These are phyloP conservation scores for Calonectria naviculata DNA, from an alignment of 2,329 filamentous ascomycete genomes.

Conservation along the genomic window DNA sequence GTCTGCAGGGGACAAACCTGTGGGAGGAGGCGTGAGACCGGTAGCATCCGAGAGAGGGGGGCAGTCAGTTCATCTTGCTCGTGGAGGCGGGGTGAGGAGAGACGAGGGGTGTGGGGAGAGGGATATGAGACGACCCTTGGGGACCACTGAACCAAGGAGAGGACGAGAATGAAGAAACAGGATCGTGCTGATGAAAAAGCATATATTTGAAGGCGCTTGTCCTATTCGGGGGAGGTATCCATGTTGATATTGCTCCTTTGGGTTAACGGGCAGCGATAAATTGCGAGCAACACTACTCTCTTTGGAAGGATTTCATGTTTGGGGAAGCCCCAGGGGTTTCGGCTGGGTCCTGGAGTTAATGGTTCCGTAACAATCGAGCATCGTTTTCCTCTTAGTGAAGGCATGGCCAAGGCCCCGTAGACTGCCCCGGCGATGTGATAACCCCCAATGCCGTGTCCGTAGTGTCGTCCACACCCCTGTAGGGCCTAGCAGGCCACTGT, in stretches of 20 bases:
- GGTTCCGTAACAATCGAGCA: slow-evolving; percentile 39
- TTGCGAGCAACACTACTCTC: slow-evolving; percentile 31
- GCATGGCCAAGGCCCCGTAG: slow-evolving; percentile 18
- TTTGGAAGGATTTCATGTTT: slow-evolving; percentile 33
- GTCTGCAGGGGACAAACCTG: slow-evolving; percentile 35
- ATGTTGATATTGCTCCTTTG: slow-evolving; percentile 43
- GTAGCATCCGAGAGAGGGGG: slow-evolving; percentile 38
- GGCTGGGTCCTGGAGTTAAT: slow-evolving; percentile 36
- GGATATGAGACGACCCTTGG: slow-evolving; percentile 29
- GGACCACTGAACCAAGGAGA: slow-evolving; percentile 31
- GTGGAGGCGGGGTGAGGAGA: slow-evolving; percentile 17
- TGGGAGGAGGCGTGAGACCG: slow-evolving; percentile 35
- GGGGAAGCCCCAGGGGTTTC: slow-evolving; percentile 31
- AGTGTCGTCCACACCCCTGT: slow-evolving; percentile 33
- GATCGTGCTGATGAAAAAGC: slow-evolving; percentile 29
- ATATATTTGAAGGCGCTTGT: slow-evolving; percentile 44
- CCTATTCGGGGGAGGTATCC: slow-evolving; percentile 45
- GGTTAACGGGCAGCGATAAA: slow-evolving; percentile 36
- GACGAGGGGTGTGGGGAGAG: slow-evolving; percentile 37
- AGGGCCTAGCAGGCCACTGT: slow-evolving; percentile 20
- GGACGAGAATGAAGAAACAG: slow-evolving; percentile 26
- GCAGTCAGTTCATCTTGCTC: slow-evolving; percentile 30
- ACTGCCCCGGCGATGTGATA: slow-evolving; percentile 36
- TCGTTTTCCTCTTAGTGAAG: slow-evolving; percentile 32
- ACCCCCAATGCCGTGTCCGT: slow-evolving; percentile 40